phyloP scores from a whole-genome alignment of 495 filamentous ascomycete species.

The Platismatia glauca region DNA sequence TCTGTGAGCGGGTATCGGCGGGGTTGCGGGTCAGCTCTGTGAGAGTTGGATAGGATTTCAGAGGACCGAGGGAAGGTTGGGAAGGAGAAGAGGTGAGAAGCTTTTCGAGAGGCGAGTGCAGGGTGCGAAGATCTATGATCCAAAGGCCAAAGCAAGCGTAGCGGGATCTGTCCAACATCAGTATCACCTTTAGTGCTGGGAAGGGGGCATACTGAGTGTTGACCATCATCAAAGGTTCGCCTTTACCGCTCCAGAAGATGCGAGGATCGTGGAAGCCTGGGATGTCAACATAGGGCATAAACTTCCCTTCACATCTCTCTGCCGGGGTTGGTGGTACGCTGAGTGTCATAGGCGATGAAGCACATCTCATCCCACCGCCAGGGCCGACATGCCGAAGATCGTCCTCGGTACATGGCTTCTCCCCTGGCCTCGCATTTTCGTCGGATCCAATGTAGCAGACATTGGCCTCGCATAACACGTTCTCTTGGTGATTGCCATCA shows the following conservation, averaged over 20 bases:
- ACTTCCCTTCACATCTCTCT: constrained; percentile 31
- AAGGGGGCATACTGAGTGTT: constrained; percentile 30
- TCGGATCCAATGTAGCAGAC: constrained; percentile 26
- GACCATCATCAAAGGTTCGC: constrained; percentile 35
- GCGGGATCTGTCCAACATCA: constrained; percentile 25
- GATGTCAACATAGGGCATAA: constrained; percentile 28
- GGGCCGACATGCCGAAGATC: constrained; percentile 28
- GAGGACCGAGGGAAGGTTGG: constrained; percentile 29
- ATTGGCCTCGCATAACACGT: constrained; percentile 34
- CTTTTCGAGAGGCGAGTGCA: constrained; percentile 26
- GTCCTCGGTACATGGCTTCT: constrained; percentile 28
- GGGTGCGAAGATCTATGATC: constrained; percentile 32
- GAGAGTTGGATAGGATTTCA: constrained; percentile 32
- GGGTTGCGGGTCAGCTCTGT: constrained; percentile 37
- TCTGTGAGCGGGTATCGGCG: constrained; percentile 22
- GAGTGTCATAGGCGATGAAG: constrained; percentile 25
- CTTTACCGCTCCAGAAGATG: constrained; percentile 34
- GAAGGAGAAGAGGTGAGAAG: constrained; percentile 30
- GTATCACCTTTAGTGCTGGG: background rate
- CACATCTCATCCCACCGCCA: constrained; percentile 31
- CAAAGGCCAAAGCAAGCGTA: constrained; percentile 38
- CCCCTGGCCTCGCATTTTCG: constrained; percentile 18
- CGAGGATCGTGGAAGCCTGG: constrained; percentile 37
- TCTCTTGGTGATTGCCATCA: constrained; percentile 32
- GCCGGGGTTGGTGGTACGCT: constrained; percentile 36